Base-by-base conservation (phyloP, 345 rosid genomes). In the Corchorus capsularis region DNA sequence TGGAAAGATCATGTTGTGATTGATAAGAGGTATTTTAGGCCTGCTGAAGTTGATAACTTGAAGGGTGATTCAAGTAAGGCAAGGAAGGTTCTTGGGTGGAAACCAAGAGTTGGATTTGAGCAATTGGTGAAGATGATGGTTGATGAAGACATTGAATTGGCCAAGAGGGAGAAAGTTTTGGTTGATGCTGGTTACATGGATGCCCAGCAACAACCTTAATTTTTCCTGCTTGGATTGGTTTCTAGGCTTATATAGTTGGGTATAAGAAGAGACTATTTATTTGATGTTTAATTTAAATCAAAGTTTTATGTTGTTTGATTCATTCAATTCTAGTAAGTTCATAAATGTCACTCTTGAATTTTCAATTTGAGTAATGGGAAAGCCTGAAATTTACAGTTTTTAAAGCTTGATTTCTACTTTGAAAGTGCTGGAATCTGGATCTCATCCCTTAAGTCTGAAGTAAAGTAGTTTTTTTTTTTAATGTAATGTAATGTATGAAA, bases 101-200 rank as follows among this genome's bases (percentile, higher is more conserved):
- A 89, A 75, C 95, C 95, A 10, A 86, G 61, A 57, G 92, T 91
- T 2, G 93, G 93, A 46, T 91, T 91, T 76, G 87, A 89, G 86
- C 82, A 91, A 53, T 67, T 91, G 89, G 96, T 89, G 83, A 89
- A 83, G 92, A 89, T 87, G 96, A 91, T 91, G 96, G 92, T 91
- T 6, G 92, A 87, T 73, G 92, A 91, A 78, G 96, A 91, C 63
- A 10, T 89, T 52, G 96, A 89, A 60, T 20, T 91, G 62, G 96
- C 93, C 17, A 91, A 88, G 78, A 88, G 96, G 73, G 93, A 89
- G 89, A 91, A 89, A 78, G 93, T 91, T 41, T 87, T 91, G 57
- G 93, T 91, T 19, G 96, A 91, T 88, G 96, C 96, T 17, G 93
- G 96, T 3, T 91, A 63, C 9, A 83, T 89, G 88, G 93, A 89